Evolutionary conservation across 176 grass and related monocot species (phyloP).

Genomic region (Eleusine indica): DNA sequence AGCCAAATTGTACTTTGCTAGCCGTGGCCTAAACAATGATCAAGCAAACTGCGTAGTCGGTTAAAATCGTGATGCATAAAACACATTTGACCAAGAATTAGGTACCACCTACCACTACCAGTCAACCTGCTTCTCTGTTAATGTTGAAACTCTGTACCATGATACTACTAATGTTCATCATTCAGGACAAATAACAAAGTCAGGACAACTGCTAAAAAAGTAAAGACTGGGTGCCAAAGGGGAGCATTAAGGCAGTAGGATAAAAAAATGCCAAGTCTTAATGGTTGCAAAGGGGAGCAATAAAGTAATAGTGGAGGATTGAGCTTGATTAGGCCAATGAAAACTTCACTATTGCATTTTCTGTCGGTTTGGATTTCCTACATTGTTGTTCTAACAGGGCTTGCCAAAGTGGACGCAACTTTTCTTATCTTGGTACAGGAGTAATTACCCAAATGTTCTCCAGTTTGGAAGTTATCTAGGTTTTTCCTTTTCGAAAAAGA

Average conservation of each 20-base stretch:
- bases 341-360: neutral
- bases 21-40: neutral
- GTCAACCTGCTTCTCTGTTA: constrained; percentile 2
- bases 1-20: constrained; percentile 31
- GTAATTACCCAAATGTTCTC: neutral
- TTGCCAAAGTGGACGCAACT: neutral
- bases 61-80: constrained; percentile 10
- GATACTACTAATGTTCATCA: neutral
- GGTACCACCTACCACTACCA: too few species aligned
- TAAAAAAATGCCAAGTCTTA: neutral
- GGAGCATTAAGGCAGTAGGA: neutral
- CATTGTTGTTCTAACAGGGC: neutral
- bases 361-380: neutral
- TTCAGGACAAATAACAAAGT: too few species aligned
- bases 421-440: neutral
- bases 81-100: constrained; percentile 5
- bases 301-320: neutral
- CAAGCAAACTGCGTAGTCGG: neutral
- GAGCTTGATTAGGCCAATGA: neutral
- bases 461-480: neutral
- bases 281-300: neutral
- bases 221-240: neutral
- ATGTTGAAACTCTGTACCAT: neutral
- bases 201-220: neutral
- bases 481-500: neutral